Evolutionary conservation across 2,329 filamentous ascomycete species (phyloP).

Genomic region (Cercospora sp.): DNA sequence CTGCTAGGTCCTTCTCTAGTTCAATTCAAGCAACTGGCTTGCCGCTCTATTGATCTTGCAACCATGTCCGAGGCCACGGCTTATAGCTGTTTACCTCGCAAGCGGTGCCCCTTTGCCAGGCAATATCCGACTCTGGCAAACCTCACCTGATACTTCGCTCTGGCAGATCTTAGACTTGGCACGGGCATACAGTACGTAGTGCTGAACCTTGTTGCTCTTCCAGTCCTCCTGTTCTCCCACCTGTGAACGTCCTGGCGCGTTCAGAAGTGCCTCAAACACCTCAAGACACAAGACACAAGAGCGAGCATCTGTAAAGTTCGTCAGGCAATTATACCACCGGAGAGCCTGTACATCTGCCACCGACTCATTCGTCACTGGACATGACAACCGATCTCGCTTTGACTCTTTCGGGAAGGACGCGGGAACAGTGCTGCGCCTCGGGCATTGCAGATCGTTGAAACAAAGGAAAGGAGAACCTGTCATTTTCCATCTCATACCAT

Average conservation of each 20-base stretch:
- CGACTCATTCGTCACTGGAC: not conserved
- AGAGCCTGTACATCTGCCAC: not conserved
- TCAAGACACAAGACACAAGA: not conserved
- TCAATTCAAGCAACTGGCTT: not conserved
- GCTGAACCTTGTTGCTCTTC: not conserved
- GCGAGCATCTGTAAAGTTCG: not conserved
- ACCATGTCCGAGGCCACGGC: not conserved
- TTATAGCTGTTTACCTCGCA: not conserved
- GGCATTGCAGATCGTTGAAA: not conserved
- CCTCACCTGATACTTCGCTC: not conserved
- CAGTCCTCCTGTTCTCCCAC: not conserved
- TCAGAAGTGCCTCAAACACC: not conserved
- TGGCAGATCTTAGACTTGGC: not conserved
- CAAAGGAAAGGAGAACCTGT: not conserved
- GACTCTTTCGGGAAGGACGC: constrained; percentile 3
- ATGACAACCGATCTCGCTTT: not conserved
- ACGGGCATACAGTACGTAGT: not conserved
- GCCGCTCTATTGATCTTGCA: not conserved
- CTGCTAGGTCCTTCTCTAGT: not conserved
- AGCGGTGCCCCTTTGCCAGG: not conserved
- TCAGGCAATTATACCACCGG: not conserved
- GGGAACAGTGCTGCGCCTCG: not conserved
- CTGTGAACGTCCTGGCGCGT: not conserved
- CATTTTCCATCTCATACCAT: not conserved
- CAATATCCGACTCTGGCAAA: not conserved